Evolutionary conservation across 345 rosid species (phyloP).

Genomic region (Xanthoceras sorbifolium): DNA sequence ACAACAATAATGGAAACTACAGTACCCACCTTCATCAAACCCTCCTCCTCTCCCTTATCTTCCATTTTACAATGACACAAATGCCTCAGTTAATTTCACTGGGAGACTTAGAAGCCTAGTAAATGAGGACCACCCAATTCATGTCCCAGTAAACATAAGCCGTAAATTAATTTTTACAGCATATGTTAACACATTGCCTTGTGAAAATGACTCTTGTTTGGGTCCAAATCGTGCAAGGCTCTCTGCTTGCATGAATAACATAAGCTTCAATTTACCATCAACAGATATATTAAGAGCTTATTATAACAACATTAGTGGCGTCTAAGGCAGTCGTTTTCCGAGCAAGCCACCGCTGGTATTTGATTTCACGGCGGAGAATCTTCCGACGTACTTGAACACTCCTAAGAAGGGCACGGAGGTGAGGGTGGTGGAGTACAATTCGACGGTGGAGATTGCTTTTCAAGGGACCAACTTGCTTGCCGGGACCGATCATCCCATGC

Average conservation of each 20-base stretch:
- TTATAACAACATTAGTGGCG: conserved; percentile 25
- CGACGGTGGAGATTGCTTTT: conserved; percentile 41
- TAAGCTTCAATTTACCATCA: conserved; percentile 36
- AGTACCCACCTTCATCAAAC: conserved; percentile 9
- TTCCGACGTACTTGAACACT: neutral
- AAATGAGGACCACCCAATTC: conserved; percentile 20
- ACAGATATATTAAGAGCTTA: conserved; percentile 45
- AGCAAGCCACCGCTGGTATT: conserved; percentile 29
- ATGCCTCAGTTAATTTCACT: conserved; percentile 37
- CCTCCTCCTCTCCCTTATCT: conserved; percentile 36
- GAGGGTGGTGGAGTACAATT: conserved; percentile 25
- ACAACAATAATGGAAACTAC: conserved; percentile 30
- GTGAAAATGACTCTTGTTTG: conserved; percentile 26
- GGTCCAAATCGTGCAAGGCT: conserved; percentile 33
- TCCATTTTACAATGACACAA: conserved; percentile 40
- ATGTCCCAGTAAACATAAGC: conserved; percentile 43
- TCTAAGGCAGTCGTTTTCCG: conserved; percentile 33
- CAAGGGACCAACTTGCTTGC: conserved; percentile 47
- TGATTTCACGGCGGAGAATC: conserved; percentile 20
- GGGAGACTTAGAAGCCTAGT: conserved; percentile 30
- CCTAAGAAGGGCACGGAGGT: conserved; percentile 29
- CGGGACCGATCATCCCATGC: conserved; percentile 49
- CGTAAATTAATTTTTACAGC: conserved; percentile 38
- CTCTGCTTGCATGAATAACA: conserved; percentile 48
- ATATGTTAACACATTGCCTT: conserved; percentile 43